Conservation (phyloP, 164 flowering plant genomes). For the Vitis rotundifolia region DNA sequence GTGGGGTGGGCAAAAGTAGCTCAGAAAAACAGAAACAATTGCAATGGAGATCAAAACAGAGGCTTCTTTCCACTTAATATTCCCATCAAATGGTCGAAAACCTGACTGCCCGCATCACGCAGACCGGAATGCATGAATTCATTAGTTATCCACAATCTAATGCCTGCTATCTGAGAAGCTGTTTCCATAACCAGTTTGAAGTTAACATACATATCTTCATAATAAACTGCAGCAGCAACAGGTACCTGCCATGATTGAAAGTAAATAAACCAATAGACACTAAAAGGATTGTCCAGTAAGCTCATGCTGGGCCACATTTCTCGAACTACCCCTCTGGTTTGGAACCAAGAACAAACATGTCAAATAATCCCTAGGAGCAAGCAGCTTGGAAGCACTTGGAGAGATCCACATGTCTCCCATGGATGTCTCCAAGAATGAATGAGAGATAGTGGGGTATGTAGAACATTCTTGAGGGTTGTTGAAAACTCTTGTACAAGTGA, state of each 20-base stretch:
- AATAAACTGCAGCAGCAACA: slow-evolving; percentile 93
- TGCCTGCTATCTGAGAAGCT: slow-evolving; percentile 74
- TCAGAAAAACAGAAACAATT: background rate
- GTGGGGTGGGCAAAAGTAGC: too few relatives aligned
- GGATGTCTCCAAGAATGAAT: too few relatives aligned
- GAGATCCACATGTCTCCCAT: too few relatives aligned
- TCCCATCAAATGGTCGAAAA: slow-evolving; percentile 74
- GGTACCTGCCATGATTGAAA: slow-evolving; percentile 65
- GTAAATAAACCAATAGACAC: background rate
- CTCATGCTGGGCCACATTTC: background rate
- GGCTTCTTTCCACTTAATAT: slow-evolving; percentile 90
- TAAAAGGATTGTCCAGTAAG: too few relatives aligned
- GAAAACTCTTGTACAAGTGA: too few relatives aligned
- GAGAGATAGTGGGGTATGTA: too few relatives aligned
- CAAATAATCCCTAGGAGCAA: too few relatives aligned
- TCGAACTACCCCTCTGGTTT: too few relatives aligned
- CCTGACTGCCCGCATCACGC: slow-evolving; percentile 72
- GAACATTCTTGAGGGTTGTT: too few relatives aligned
- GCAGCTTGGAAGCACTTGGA: too few relatives aligned
- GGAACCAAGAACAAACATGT: too few relatives aligned
- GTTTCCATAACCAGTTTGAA: slow-evolving; percentile 80
- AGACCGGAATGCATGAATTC: slow-evolving; percentile 98
- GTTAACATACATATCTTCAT: slow-evolving; percentile 91
- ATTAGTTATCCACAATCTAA: slow-evolving; percentile 87
- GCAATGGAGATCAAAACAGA: slow-evolving; percentile 43